A percentile compares a stretch with the other conserved stretches of the same genome.
phyloP scores from a whole-genome alignment of 2,329 filamentous ascomycete genomes.

The Hypoxylon sp. region DNA sequence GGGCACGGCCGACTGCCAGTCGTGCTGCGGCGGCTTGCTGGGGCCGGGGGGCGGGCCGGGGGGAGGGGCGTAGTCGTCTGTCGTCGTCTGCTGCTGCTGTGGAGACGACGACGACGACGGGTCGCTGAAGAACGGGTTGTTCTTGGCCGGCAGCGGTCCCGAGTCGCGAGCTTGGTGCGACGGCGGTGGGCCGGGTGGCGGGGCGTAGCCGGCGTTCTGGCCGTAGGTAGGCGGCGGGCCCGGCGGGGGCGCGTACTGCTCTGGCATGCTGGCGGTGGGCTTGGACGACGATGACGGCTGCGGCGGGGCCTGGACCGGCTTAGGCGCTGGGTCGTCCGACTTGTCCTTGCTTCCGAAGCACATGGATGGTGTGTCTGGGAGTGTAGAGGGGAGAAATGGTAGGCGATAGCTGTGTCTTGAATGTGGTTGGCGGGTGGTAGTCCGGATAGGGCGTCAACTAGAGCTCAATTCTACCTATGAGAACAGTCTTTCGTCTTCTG shows the following conservation, averaged over 20 bases:
- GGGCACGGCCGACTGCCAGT: constrained; percentile 75
- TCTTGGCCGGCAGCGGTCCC: constrained; percentile 46
- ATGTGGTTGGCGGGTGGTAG: not conserved
- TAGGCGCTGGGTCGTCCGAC: constrained; percentile 50
- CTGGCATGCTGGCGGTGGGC: constrained; percentile 35
- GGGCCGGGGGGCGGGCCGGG: constrained; percentile 45
- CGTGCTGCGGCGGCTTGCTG: constrained; percentile 57
- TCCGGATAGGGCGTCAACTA: not conserved
- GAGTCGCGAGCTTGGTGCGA: constrained; percentile 38
- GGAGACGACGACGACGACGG: constrained; percentile 41
- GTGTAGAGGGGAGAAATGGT: not conserved
- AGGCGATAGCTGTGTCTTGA: not conserved
- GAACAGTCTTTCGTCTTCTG: too few species aligned
- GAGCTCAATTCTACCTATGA: too few species aligned
- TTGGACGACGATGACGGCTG: constrained; percentile 30
- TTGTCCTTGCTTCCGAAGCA: constrained; percentile 59
- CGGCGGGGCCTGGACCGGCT: constrained; percentile 45
- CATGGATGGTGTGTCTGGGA: constrained; percentile 46
- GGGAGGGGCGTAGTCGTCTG: constrained; percentile 48
- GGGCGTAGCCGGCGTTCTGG: constrained; percentile 39
- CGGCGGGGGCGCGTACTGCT: constrained; percentile 42
- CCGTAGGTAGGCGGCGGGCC: constrained; percentile 40
- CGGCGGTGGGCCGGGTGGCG: constrained; percentile 50
- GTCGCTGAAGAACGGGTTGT: constrained; percentile 36
- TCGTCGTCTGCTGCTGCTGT: constrained; percentile 23